Evolutionary conservation across 441 rosid species (phyloP).

Genomic region (Brassica balearica): DNA sequence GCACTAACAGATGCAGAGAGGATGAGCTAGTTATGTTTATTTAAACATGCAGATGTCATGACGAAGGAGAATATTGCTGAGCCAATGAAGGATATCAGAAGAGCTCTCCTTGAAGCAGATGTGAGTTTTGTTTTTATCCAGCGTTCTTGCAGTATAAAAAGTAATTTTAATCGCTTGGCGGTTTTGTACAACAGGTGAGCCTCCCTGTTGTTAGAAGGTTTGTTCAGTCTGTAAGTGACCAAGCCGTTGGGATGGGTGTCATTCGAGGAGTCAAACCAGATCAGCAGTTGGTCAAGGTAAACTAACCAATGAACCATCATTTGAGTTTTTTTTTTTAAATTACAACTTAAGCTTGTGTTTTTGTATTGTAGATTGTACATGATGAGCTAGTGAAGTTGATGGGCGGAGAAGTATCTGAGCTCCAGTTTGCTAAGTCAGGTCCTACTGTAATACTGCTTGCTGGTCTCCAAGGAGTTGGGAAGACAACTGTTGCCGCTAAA

Average conservation of each 20-base stretch:
- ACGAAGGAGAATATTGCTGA: conserved; percentile 92
- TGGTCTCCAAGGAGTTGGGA: conserved; percentile 98
- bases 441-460: conserved; percentile 93
- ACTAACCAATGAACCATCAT: background rate
- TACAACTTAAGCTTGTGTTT: conserved; percentile 5
- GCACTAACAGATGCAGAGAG: background rate
- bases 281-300: conserved; percentile 95
- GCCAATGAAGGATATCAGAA: conserved; percentile 96
- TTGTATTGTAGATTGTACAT: conserved; percentile 66
- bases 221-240: conserved; percentile 88
- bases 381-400: conserved; percentile 94
- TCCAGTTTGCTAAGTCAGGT: conserved; percentile 82
- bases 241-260: conserved; percentile 88
- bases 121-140: conserved; percentile 52
- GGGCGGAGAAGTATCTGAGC: conserved; percentile 98
- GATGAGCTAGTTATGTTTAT: background rate
- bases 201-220: conserved; percentile 99
- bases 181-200: conserved; percentile 69
- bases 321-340: background rate
- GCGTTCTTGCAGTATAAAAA: background rate
- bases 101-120: conserved; percentile 99
- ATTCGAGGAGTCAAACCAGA: conserved; percentile 95
- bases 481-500: conserved; percentile 96
- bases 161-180: background rate
- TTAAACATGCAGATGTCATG: conserved; percentile 74